These are phyloP conservation scores for Lodderomyces pseudojiufengensis DNA, from an alignment of 1,139 yeast species.

Conservation along the genomic window DNA sequence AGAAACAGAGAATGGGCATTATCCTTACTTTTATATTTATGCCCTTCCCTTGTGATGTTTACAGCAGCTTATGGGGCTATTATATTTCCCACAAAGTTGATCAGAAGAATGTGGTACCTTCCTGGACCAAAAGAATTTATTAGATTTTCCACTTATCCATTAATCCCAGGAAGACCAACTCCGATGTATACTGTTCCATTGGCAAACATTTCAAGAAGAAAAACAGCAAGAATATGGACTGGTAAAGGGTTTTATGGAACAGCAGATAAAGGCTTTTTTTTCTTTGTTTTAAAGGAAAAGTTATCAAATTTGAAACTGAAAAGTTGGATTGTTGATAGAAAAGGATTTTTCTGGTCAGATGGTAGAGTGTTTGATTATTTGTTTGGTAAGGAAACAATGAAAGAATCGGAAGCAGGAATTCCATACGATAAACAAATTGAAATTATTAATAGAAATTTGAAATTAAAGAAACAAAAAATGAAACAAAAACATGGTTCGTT, in stretches of 20 bases:
- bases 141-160: conserved; percentile 68
- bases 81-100: conserved; percentile 59
- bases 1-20: conserved; percentile 39
- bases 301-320: conserved; percentile 29
- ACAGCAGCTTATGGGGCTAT: conserved; percentile 45
- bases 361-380: conserved; percentile 79
- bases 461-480: conserved; percentile 37
- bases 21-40: conserved; percentile 26
- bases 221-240: conserved; percentile 70
- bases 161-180: conserved; percentile 71
- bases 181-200: conserved; percentile 72
- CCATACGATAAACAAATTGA: conserved; percentile 59
- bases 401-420: conserved; percentile 72
- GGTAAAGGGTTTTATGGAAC: conserved; percentile 88
- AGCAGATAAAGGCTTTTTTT: conserved; percentile 68
- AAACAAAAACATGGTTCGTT: conserved; percentile 38
- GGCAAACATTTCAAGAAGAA: conserved; percentile 50
- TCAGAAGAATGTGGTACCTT: conserved; percentile 73
- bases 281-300: conserved; percentile 63
- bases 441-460: conserved; percentile 36
- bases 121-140: conserved; percentile 58
- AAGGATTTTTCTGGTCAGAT: conserved; percentile 88
- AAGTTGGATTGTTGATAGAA: conserved; percentile 79
- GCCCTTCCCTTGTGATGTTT: conserved; percentile 36
- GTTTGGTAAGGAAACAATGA: conserved; percentile 73